These are phyloP conservation scores for Nematocida major DNA, from an alignment of 371 early-diverging fungal genomes.

Conservation along the genomic window DNA sequence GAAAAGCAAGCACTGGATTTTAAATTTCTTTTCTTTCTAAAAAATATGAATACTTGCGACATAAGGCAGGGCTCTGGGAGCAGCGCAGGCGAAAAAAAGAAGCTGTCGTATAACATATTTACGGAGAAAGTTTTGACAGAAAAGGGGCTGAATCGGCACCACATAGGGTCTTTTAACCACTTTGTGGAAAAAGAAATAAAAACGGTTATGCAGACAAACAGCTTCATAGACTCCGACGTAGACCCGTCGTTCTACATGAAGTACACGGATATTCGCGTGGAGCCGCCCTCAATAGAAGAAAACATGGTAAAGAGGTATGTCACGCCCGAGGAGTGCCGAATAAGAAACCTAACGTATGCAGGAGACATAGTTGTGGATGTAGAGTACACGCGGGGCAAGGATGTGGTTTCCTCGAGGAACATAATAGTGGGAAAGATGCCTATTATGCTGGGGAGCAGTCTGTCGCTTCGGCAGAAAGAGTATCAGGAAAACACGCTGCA, in stretches of 20 bases:
- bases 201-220: slow-evolving; percentile 85
- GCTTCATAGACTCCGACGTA: slow-evolving; percentile 87
- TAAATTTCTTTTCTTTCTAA: slow-evolving; percentile 24
- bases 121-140: slow-evolving; percentile 83
- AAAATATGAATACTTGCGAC: neutral
- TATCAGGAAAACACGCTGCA: neutral
- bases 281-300: slow-evolving; percentile 67
- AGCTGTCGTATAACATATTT: neutral
- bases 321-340: slow-evolving; percentile 95
- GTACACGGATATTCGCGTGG: slow-evolving; percentile 65
- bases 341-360: slow-evolving; percentile 93
- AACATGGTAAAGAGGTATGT: slow-evolving; percentile 65
- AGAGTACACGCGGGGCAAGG: slow-evolving; percentile 81
- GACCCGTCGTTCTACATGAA: slow-evolving; percentile 90
- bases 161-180: slow-evolving; percentile 97
- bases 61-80: neutral
- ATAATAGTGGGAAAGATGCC: slow-evolving; percentile 91
- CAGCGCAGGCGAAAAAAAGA: neutral
- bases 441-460: slow-evolving; percentile 86
- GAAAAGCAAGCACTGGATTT: neutral
- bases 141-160: slow-evolving; percentile 96
- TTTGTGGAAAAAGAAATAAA: slow-evolving; percentile 88
- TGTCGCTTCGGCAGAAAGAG: slow-evolving; percentile 67
- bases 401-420: slow-evolving; percentile 74
- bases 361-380: slow-evolving; percentile 89